These are phyloP conservation scores for Jaltomata sinuosa DNA, from an alignment of 257 asterid genomes.

Conservation along the genomic window DNA sequence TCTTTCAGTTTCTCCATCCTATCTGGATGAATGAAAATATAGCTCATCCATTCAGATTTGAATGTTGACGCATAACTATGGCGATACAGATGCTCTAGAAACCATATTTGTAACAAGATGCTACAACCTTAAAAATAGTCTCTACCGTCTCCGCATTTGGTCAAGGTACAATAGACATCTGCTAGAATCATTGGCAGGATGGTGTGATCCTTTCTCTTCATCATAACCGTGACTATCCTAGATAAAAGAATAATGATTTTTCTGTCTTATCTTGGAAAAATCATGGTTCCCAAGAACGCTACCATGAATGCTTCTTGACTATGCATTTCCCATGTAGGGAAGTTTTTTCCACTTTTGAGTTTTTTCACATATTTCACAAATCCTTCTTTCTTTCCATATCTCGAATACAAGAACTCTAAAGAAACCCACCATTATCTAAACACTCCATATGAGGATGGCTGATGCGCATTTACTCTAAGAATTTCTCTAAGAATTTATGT, in stretches of 20 bases:
- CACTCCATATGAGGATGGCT: too few species aligned
- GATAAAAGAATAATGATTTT: too few species aligned
- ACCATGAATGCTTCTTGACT: neutral
- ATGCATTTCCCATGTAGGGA: neutral
- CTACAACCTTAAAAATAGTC: neutral
- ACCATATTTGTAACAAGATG: neutral
- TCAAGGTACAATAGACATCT: neutral
- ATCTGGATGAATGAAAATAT: too few species aligned
- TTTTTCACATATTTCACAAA: too few species aligned
- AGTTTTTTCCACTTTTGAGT: neutral
- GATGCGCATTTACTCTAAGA: too few species aligned
- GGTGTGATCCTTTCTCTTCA: neutral
- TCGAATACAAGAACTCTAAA: too few species aligned
- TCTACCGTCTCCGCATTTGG: neutral
- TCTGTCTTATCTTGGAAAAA: neutral
- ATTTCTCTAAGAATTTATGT: too few species aligned
- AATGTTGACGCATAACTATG: too few species aligned
- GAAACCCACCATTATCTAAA: too few species aligned
- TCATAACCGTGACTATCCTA: neutral
- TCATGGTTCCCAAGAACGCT: neutral
- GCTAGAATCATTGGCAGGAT: neutral
- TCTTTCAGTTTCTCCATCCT: too few species aligned
- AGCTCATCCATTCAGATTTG: too few species aligned
- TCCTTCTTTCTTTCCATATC: neutral
- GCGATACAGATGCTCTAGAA: too few species aligned